A percentile compares a stretch with the other conserved stretches of the same genome.
phyloP scores from a whole-genome alignment of 306 rosid species.

The Psophocarpus tetragonolobus region DNA sequence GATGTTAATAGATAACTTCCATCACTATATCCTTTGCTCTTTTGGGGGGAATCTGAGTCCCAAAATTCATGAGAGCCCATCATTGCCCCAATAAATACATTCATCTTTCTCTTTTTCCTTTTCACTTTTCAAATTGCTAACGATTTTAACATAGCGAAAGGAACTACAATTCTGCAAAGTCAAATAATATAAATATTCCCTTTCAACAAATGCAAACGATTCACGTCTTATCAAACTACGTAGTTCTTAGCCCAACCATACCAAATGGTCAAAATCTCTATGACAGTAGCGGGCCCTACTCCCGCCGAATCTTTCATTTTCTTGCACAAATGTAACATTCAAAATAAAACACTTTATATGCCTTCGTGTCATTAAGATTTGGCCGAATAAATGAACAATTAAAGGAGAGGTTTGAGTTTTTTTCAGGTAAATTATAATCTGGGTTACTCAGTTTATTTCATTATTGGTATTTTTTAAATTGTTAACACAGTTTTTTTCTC shows the following conservation, averaged over 20 bases:
- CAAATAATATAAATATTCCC: constrained; percentile 17
- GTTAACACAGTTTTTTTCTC: too few relatives aligned
- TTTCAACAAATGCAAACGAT: background rate
- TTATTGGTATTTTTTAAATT: too few relatives aligned
- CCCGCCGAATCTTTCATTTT: background rate
- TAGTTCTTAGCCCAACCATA: constrained; percentile 15
- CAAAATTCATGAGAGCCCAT: constrained; percentile 19
- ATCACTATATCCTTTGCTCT: background rate
- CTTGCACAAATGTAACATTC: background rate
- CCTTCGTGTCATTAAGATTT: background rate
- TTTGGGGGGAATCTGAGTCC: constrained; percentile 1
- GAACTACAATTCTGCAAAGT: background rate
- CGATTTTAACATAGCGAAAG: background rate
- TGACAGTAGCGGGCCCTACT: background rate
- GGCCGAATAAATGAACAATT: background rate
- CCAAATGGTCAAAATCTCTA: background rate
- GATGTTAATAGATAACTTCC: background rate
- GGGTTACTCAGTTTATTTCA: too few relatives aligned
- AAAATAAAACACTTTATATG: constrained; percentile 2
- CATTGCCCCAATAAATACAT: constrained; percentile 15
- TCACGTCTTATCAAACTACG: background rate
- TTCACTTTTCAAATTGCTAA: constrained; percentile 36
- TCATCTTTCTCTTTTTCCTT: background rate
- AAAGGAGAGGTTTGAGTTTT: constrained; percentile 16
- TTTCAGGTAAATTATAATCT: too few relatives aligned